Base-by-base conservation (phyloP, 345 rosid species). In the Viola odorata region DNA sequence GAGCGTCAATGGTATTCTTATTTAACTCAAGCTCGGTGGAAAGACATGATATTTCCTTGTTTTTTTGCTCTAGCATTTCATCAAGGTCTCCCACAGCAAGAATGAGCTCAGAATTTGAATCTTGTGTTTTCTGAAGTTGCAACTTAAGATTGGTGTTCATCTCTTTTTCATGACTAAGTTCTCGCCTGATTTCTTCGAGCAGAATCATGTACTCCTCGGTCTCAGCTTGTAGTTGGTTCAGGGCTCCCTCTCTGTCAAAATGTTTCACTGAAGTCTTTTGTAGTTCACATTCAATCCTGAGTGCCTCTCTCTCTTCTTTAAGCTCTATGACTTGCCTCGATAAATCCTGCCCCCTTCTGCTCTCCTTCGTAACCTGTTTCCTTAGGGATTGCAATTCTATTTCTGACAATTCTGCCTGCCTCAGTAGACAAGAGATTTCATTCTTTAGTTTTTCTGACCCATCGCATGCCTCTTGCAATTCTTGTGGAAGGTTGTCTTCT, bases 71-170 rank as follows among this genome's bases (percentile, higher is more conserved):
- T 62, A 91, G 69, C 87, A 88, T 80, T 60, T 75, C 89, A 69
- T 94, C 99, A 4, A 91, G 83, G 67, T 94, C 96, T 71, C 78
- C 86, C 44, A 88, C 85, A 64, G 91, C 97, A 68, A 94, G 92
- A 67, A 94, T 84, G 82, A 94, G 66, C 84, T 94, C 95, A 0
- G 86, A 63, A 62, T 94, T 94, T 7, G 97, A 86, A 66, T 94
- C 97, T 69, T 81, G 96, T 5, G 89, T 88, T 79, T 94, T 94
- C 81, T 83, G 84, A 39, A 94, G 82, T 71, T 94, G 99, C 74
- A 79, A 55, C 72, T 79, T 82, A 56, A 94, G 84, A 75, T 85
- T 82, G 45, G 79, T 64, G 62, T 82, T 90, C 37, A 77, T 73
- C 53, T 82, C 92, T 78, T 88, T 86, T 75, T 91, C 97, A 5